A percentile compares a stretch with the other conserved stretches of the same genome.
Conservation (phyloP, 2,329 filamentous ascomycete genomes). For the Ustulina deusta region DNA sequence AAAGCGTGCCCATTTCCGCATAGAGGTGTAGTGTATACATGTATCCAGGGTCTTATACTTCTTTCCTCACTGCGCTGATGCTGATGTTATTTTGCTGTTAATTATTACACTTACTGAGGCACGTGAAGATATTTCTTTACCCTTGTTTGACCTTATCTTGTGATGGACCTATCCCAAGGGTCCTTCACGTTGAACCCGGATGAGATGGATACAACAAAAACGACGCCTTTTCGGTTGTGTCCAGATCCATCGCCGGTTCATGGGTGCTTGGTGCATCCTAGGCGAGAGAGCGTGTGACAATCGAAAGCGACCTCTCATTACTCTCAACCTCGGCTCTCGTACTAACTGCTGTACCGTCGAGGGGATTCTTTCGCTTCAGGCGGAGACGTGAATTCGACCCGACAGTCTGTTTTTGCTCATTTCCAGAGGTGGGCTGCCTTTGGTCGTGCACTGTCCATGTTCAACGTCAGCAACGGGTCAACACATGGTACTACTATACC, state of each 20-base stretch:
- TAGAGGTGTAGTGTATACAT: too few relatives aligned
- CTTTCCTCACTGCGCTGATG: neutral
- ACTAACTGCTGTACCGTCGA: neutral
- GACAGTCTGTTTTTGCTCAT: slow-evolving; percentile 29
- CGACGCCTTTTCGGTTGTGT: neutral
- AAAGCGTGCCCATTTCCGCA: neutral
- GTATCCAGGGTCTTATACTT: too few relatives aligned
- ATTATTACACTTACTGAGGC: neutral
- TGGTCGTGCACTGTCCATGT: slow-evolving; percentile 4
- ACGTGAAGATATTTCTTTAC: neutral
- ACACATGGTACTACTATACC: slow-evolving; percentile 12
- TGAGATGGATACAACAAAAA: neutral
- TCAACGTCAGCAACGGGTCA: slow-evolving; percentile 24
- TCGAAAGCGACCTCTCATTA: neutral
- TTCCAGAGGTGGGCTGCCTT: slow-evolving; percentile 13
- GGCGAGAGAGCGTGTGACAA: slow-evolving; percentile 14
- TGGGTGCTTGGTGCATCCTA: slow-evolving; percentile 11
- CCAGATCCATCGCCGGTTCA: slow-evolving; percentile 13
- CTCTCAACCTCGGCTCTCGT: neutral
- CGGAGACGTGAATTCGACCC: slow-evolving; percentile 27
- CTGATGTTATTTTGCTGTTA: neutral
- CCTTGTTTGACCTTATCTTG: too few relatives aligned
- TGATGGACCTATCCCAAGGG: neutral
- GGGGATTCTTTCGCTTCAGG: slow-evolving; percentile 17
- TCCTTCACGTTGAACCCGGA: neutral